These are phyloP conservation scores for Penicillium angulare DNA, from an alignment of 495 filamentous ascomycete genomes.

Conservation along the genomic window DNA sequence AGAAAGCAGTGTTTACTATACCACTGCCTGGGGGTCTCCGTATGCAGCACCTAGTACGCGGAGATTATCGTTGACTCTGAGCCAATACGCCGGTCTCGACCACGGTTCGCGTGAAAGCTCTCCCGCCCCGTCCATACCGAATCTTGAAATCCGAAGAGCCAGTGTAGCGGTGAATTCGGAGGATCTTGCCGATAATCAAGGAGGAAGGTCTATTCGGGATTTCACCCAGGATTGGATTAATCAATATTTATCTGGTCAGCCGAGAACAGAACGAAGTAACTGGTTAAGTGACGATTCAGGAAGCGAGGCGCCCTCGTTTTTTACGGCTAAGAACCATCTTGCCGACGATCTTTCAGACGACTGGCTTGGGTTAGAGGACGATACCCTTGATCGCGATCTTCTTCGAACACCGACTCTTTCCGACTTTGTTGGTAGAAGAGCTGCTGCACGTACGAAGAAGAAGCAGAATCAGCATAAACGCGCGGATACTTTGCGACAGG, in stretches of 20 bases:
- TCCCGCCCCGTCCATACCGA: slow-evolving; percentile 48
- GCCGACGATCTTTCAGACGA: slow-evolving; percentile 44
- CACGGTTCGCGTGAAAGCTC: slow-evolving; percentile 37
- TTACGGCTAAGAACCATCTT: slow-evolving; percentile 43
- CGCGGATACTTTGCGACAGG: slow-evolving; percentile 64
- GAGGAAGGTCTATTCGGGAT: slow-evolving; percentile 48
- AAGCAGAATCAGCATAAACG: slow-evolving; percentile 52
- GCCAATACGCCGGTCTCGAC: slow-evolving; percentile 39
- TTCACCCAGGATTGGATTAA: slow-evolving; percentile 79
- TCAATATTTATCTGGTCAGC: slow-evolving; percentile 63
- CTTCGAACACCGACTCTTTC: slow-evolving; percentile 44
- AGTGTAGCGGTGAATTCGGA: slow-evolving; percentile 28
- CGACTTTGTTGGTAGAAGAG: slow-evolving; percentile 36
- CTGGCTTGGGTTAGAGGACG: slow-evolving; percentile 47
- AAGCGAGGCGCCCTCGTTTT: slow-evolving; percentile 47
- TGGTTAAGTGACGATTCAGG: slow-evolving; percentile 76
- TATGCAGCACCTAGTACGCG: slow-evolving; percentile 58
- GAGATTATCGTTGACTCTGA: slow-evolving; percentile 43
- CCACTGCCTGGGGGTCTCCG: slow-evolving; percentile 72
- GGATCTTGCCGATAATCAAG: slow-evolving; percentile 33
- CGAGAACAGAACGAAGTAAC: slow-evolving; percentile 60
- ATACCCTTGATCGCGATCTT: slow-evolving; percentile 38
- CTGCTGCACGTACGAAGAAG: slow-evolving; percentile 34
- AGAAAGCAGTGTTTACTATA: slow-evolving; percentile 55
- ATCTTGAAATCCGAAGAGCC: slow-evolving; percentile 51